A percentile compares a stretch with the other conserved stretches of the same genome.
Evolutionary conservation across 768 basidiomycete species (phyloP).

Genomic region (Pleurotus platypus): DNA sequence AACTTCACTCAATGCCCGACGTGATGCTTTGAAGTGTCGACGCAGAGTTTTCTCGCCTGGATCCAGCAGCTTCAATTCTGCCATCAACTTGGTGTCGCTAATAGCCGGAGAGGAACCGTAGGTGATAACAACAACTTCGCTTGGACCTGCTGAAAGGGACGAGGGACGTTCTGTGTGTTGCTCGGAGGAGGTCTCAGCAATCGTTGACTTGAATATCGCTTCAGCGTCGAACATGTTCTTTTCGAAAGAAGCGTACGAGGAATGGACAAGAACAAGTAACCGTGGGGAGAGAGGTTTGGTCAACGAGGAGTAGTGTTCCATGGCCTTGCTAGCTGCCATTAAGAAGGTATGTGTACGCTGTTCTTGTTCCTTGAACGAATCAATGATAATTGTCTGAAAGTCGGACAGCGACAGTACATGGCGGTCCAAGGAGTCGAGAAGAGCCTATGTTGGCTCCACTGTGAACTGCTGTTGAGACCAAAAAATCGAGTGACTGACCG

Average conservation of each 20-base stretch:
- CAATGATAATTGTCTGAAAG: slow-evolving; percentile 40
- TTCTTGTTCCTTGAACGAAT: slow-evolving; percentile 34
- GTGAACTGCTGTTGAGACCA: slow-evolving; percentile 6
- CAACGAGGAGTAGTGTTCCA: slow-evolving; percentile 17
- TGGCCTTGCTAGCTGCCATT: slow-evolving; percentile 42
- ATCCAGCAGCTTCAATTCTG: slow-evolving; percentile 44
- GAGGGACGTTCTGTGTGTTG: slow-evolving; percentile 24
- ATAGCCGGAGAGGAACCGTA: slow-evolving; percentile 39
- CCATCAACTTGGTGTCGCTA: slow-evolving; percentile 39
- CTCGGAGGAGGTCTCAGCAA: slow-evolving; percentile 31
- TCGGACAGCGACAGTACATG: slow-evolving; percentile 40
- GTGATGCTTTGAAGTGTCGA: slow-evolving; percentile 44
- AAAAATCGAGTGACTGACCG: slow-evolving; percentile 26
- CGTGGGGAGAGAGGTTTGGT: slow-evolving; percentile 28
- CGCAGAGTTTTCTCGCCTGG: slow-evolving; percentile 31
- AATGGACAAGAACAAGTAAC: slow-evolving; percentile 35
- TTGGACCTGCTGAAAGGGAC: slow-evolving; percentile 34
- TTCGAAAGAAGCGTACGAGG: slow-evolving; percentile 24
- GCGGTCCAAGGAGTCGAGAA: slow-evolving; percentile 34
- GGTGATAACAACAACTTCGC: slow-evolving; percentile 52
- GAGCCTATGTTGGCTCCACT: slow-evolving; percentile 23
- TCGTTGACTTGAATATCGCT: slow-evolving; percentile 32
- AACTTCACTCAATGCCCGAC: slow-evolving; percentile 45
- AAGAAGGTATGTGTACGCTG: slow-evolving; percentile 32
- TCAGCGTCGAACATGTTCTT: slow-evolving; percentile 36